Evolutionary conservation across 805 yeast species (phyloP).

Genomic region (Candida awuae): DNA sequence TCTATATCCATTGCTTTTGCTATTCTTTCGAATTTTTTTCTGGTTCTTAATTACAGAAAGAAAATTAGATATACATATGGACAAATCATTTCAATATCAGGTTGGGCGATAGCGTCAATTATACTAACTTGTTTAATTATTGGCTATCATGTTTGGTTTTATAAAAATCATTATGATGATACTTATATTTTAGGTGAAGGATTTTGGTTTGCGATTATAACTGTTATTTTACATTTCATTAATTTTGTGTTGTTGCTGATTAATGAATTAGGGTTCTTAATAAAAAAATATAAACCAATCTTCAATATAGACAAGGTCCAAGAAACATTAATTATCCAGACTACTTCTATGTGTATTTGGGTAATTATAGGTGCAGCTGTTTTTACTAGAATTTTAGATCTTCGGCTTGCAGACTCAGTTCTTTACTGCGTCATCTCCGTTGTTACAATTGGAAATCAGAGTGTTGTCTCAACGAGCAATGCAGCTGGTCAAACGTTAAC

Average conservation of each 20-base stretch:
- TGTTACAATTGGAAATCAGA: conserved; percentile 78
- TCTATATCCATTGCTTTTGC: conserved; percentile 59
- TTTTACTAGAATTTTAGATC: conserved; percentile 37
- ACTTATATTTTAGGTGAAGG: conserved; percentile 44
- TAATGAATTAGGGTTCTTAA: conserved; percentile 55
- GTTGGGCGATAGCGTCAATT: conserved; percentile 56
- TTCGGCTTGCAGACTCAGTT: conserved; percentile 57
- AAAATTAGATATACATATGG: conserved; percentile 49
- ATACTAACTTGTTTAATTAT: conserved; percentile 44
- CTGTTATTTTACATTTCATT: conserved; percentile 50
- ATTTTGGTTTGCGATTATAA: conserved; percentile 70
- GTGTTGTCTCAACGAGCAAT: conserved; percentile 43
- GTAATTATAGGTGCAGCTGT: conserved; percentile 61
- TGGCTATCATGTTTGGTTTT: conserved; percentile 22
- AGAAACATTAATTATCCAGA: conserved; percentile 65
- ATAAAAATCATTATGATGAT: conserved; percentile 14
- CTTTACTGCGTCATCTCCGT: conserved; percentile 69
- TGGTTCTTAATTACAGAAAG: conserved; percentile 61
- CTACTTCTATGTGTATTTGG: conserved; percentile 61
- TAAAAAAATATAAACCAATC: conserved; percentile 56
- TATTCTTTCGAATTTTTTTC: conserved; percentile 55
- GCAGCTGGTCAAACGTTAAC: conserved; percentile 50
- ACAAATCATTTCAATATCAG: conserved; percentile 51
- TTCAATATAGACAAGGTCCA: conserved; percentile 63
- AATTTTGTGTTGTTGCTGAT: conserved; percentile 46